phyloP scores from a whole-genome alignment of 2,329 filamentous ascomycete species.

The Sporothrix protearum region DNA sequence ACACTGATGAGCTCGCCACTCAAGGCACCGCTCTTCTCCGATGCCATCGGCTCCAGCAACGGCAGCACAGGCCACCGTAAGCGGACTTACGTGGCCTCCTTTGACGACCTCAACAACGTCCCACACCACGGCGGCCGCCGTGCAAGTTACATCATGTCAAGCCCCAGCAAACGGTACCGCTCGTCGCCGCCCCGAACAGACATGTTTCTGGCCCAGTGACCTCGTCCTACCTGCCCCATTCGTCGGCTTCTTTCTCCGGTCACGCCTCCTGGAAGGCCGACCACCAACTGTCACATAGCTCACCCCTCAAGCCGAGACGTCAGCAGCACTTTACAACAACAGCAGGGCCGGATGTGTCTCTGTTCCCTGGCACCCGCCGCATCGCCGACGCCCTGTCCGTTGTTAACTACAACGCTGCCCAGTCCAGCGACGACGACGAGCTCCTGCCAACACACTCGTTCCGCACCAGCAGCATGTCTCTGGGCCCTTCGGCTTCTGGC shows the following conservation, averaged over 20 bases:
- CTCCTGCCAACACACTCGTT: conserved; percentile 75
- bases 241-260: conserved; percentile 32
- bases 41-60: conserved; percentile 69
- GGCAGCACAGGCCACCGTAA: conserved; percentile 64
- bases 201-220: conserved; percentile 67
- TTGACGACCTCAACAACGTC: conserved; percentile 43
- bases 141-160: conserved; percentile 40
- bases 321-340: conserved; percentile 71
- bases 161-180: conserved; percentile 67
- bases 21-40: conserved; percentile 79
- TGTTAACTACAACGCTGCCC: conserved; percentile 58
- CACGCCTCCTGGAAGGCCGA: conserved; percentile 73
- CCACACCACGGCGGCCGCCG: conserved; percentile 30
- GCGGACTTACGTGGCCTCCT: conserved; percentile 58
- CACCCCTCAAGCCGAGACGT: conserved; percentile 74
- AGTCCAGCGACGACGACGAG: conserved; percentile 78
- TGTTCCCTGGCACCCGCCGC: conserved; percentile 69
- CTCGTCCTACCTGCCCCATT: conserved; percentile 46
- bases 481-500: conserved; percentile 14
- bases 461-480: conserved; percentile 43
- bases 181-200: conserved; percentile 56
- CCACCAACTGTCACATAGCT: conserved; percentile 77
- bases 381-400: conserved; percentile 59
- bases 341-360: conserved; percentile 69
- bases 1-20: conserved; percentile 80